Evolutionary conservation across 2,329 filamentous ascomycete species (phyloP).

Genomic region (Fusarium lateritium): DNA sequence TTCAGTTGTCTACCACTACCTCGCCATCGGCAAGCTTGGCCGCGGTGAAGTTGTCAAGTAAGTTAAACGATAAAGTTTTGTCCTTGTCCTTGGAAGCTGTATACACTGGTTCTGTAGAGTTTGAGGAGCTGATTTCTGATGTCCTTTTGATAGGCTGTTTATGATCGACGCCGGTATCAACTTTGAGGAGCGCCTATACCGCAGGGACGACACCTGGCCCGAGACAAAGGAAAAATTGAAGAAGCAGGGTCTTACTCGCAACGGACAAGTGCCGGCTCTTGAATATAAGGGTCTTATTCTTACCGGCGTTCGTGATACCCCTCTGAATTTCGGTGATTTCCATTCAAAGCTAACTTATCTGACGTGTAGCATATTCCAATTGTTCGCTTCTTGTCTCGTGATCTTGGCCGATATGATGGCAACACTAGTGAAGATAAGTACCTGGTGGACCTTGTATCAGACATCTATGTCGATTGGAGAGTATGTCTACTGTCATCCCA

Average conservation of each 20-base stretch:
- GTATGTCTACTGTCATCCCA: slow-evolving; percentile 41
- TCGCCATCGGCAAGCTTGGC: slow-evolving; percentile 28
- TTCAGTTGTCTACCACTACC: slow-evolving; percentile 24
- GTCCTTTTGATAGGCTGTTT: not conserved
- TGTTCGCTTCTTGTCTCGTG: slow-evolving; percentile 55
- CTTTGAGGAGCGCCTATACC: slow-evolving; percentile 1
- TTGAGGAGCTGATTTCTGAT: not conserved
- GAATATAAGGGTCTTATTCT: slow-evolving; percentile 23
- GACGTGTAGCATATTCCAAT: slow-evolving; percentile 39
- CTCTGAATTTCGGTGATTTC: rapidly evolving
- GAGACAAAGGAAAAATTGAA: slow-evolving; percentile 22
- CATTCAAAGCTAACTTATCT: not conserved
- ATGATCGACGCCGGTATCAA: slow-evolving; percentile 13
- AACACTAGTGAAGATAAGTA: slow-evolving; percentile 56
- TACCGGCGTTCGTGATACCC: not conserved
- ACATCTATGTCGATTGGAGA: slow-evolving; percentile 59
- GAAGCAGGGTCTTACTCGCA: slow-evolving; percentile 16
- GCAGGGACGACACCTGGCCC: not conserved
- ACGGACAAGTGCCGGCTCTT: slow-evolving; percentile 13
- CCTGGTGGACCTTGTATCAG: slow-evolving; percentile 54
- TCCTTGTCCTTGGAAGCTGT: not conserved
- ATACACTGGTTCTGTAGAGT: not conserved
- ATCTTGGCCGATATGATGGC: slow-evolving; percentile 56
- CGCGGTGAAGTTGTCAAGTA: slow-evolving; percentile 25
- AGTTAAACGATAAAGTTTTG: rapidly evolving